Evolutionary conservation across 1,284 basidiomycete genomes (phyloP).

Genomic region (Stygiomarasmius scandens): DNA sequence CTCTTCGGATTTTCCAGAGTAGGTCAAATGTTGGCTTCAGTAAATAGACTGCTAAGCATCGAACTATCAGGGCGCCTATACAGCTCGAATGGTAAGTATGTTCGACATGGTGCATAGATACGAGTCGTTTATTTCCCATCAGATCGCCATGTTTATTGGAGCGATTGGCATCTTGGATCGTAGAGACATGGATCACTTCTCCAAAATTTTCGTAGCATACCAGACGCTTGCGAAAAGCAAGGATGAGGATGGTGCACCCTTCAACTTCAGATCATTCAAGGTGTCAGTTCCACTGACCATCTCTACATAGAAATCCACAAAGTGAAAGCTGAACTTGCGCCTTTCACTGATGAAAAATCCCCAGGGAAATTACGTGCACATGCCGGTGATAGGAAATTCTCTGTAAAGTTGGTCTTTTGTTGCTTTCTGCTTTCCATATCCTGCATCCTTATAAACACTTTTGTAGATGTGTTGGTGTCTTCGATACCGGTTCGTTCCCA

Average conservation of each 20-base stretch:
- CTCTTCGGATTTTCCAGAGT: slow-evolving; percentile 76
- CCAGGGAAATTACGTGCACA: slow-evolving; percentile 55
- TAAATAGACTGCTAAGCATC: neutral
- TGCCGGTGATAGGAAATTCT: slow-evolving; percentile 49
- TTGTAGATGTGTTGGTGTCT: slow-evolving; percentile 67
- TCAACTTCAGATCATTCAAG: neutral
- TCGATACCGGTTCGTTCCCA: slow-evolving; percentile 48
- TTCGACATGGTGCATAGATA: slow-evolving; percentile 50
- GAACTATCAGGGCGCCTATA: slow-evolving; percentile 59
- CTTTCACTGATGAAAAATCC: slow-evolving; percentile 53
- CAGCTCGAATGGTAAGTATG: slow-evolving; percentile 68
- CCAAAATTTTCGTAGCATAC: slow-evolving; percentile 58
- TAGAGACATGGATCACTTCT: slow-evolving; percentile 70
- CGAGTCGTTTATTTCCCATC: slow-evolving; percentile 20
- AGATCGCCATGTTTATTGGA: slow-evolving; percentile 27
- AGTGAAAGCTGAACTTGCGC: slow-evolving; percentile 47
- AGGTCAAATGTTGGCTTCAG: slow-evolving; percentile 8
- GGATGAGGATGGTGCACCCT: slow-evolving; percentile 50
- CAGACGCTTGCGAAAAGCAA: slow-evolving; percentile 60
- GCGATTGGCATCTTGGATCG: slow-evolving; percentile 67
- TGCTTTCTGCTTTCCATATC: neutral
- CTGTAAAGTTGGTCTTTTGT: slow-evolving; percentile 56
- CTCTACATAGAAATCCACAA: slow-evolving; percentile 41
- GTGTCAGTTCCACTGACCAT: neutral
- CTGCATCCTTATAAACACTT: slow-evolving; percentile 8